Evolutionary conservation across 805 yeast species (phyloP).

Genomic region (Metschnikowia peoriensis): DNA sequence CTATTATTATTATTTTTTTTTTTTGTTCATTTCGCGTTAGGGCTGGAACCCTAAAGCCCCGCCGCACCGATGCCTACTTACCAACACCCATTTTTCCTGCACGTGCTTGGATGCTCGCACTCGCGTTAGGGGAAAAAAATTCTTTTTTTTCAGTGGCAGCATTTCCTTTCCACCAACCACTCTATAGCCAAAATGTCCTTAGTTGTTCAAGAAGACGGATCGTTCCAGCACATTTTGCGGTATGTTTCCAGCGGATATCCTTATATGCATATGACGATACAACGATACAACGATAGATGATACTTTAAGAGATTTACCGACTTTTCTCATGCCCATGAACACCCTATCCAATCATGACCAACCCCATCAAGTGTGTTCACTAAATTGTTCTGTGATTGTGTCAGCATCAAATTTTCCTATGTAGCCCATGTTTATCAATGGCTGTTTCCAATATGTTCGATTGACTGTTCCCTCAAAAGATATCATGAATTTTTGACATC

Average conservation of each 20-base stretch:
- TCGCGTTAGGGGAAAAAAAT: conserved; percentile 19
- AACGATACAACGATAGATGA: not conserved
- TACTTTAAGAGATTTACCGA: not conserved
- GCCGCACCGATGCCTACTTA: not conserved
- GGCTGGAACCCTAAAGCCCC: conserved; percentile 23
- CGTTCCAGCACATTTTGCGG: conserved; percentile 99
- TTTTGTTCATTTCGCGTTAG: conserved; percentile 9
- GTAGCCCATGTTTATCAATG: too few species aligned
- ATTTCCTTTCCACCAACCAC: conserved; percentile 17
- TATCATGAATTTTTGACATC: too few species aligned
- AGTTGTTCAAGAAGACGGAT: conserved; percentile 98
- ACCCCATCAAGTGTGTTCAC: too few species aligned
- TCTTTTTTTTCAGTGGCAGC: conserved; percentile 17
- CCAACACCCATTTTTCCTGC: conserved; percentile 8
- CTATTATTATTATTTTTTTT: too few species aligned
- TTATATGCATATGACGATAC: not conserved
- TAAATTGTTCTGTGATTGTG: too few species aligned
- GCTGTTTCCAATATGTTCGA: too few species aligned
- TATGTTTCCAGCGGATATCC: conserved; percentile 45
- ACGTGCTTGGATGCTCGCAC: conserved; percentile 11
- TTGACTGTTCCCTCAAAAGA: too few species aligned
- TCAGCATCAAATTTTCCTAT: too few species aligned
- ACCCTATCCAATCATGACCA: not conserved
- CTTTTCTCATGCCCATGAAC: not conserved
- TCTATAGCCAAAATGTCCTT: conserved; percentile 68